Conservation (phyloP, 345 rosid species). For the Diplotaxis tenuifolia region DNA sequence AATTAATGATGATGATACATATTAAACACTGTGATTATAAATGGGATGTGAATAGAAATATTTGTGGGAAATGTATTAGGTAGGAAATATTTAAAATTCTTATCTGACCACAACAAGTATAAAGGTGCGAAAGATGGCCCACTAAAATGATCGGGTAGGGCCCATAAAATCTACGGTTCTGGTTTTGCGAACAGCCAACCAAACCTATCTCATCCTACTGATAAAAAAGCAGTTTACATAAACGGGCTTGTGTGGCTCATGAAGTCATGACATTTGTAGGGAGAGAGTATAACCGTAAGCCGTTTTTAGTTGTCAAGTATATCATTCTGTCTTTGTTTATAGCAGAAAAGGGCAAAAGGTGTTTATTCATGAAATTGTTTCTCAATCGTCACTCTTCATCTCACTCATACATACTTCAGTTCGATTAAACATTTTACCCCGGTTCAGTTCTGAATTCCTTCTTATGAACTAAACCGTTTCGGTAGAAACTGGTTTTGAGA, state of each 20-base stretch:
- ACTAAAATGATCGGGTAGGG: not conserved
- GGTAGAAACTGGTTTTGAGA: too few species aligned
- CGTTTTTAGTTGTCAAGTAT: slow-evolving; percentile 3
- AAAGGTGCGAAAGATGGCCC: slow-evolving; percentile 1
- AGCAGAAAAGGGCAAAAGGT: not conserved
- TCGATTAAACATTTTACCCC: too few species aligned
- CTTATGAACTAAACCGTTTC: too few species aligned
- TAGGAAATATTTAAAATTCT: slow-evolving; percentile 1
- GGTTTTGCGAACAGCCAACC: slow-evolving; percentile 19
- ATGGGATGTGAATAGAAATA: not conserved
- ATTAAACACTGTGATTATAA: not conserved
- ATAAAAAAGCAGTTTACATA: not conserved
- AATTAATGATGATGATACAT: too few species aligned
- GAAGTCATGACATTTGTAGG: not conserved
- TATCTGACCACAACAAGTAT: not conserved
- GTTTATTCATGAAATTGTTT: not conserved
- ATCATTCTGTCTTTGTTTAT: not conserved
- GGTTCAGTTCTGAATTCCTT: too few species aligned
- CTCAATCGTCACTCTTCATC: too few species aligned
- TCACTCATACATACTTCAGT: too few species aligned
- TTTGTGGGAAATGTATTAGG: not conserved
- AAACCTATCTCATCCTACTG: not conserved
- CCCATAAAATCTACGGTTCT: slow-evolving; percentile 11
- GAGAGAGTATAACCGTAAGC: not conserved
- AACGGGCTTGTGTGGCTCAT: not conserved